Percentiles rank a stretch among this genome's conserved stretches.
Evolutionary conservation across 2,329 filamentous ascomycete genomes (phyloP).

Genomic region (Didymella exigua): DNA sequence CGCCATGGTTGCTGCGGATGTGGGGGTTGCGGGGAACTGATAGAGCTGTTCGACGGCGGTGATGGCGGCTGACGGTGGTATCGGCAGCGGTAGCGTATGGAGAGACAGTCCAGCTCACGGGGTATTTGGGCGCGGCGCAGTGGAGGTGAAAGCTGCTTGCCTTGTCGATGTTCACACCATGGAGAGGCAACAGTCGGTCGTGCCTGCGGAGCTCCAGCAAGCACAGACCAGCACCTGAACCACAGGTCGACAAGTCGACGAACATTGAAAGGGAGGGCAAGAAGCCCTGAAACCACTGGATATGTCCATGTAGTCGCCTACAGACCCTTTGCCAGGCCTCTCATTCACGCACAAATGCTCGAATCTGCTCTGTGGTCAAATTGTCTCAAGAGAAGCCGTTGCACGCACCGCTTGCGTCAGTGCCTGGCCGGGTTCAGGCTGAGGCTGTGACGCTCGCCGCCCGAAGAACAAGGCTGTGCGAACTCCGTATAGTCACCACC

Average conservation of each 20-base stretch:
- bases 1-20: constrained; percentile 66
- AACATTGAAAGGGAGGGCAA: not conserved
- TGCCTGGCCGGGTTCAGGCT: constrained; percentile 8
- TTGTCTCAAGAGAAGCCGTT: not conserved
- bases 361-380: not conserved
- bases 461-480: constrained; percentile 20
- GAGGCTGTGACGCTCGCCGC: constrained; percentile 23
- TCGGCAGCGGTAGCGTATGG: not conserved
- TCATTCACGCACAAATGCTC: not conserved
- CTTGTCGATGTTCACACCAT: constrained; percentile 1
- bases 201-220: constrained; percentile 7
- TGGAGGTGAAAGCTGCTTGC: not conserved
- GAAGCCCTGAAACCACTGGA: not conserved
- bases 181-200: constrained; percentile 15
- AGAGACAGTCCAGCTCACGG: constrained; percentile 1
- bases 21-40: constrained; percentile 24
- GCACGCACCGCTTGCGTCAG: constrained; percentile 15
- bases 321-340: not conserved
- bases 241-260: not conserved
- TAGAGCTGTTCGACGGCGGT: not conserved
- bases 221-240: constrained; percentile 11
- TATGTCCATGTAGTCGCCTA: not conserved
- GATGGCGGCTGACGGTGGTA: not conserved
- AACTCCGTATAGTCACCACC: constrained; percentile 26
- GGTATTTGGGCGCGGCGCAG: constrained; percentile 8